Percentiles rank a stretch among this genome's conserved stretches.
phyloP scores from a whole-genome alignment of 371 early-diverging fungal species.

The Dichotomocladium elegans region DNA sequence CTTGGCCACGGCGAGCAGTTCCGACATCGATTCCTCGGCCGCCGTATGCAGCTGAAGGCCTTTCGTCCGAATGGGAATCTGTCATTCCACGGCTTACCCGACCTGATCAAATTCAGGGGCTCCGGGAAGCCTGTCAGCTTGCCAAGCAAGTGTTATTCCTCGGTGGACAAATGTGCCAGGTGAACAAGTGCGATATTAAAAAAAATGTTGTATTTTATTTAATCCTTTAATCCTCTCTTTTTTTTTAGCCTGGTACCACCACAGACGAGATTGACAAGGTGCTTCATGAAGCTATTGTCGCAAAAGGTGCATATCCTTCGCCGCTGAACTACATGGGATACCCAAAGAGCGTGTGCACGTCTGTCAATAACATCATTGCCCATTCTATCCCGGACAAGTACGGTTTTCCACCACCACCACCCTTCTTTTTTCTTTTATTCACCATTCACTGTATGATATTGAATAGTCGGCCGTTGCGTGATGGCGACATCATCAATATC shows the following conservation, averaged over 20 bases:
- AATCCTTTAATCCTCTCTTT: no score
- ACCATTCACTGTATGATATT: background rate
- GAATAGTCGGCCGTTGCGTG: slow-evolving; percentile 55
- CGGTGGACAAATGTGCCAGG: slow-evolving; percentile 45
- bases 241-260: slow-evolving; percentile 57
- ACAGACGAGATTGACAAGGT: slow-evolving; percentile 73
- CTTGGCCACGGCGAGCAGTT: slow-evolving; percentile 54
- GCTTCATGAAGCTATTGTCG: slow-evolving; percentile 69
- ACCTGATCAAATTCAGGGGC: slow-evolving; percentile 53
- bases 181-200: background rate
- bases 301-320: slow-evolving; percentile 77
- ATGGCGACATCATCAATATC: slow-evolving; percentile 89
- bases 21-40: slow-evolving; percentile 67
- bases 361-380: slow-evolving; percentile 86
- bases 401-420: slow-evolving; percentile 2
- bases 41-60: slow-evolving; percentile 68
- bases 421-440: background rate
- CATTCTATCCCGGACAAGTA: slow-evolving; percentile 89
- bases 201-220: no score
- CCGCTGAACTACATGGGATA: slow-evolving; percentile 83
- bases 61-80: slow-evolving; percentile 55
- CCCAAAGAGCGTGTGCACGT: slow-evolving; percentile 80
- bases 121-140: slow-evolving; percentile 65
- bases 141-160: slow-evolving; percentile 60
- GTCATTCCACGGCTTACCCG: slow-evolving; percentile 36